phyloP scores from a whole-genome alignment of 2,329 filamentous ascomycete genomes.

The Thermomyces lanuginosus region DNA sequence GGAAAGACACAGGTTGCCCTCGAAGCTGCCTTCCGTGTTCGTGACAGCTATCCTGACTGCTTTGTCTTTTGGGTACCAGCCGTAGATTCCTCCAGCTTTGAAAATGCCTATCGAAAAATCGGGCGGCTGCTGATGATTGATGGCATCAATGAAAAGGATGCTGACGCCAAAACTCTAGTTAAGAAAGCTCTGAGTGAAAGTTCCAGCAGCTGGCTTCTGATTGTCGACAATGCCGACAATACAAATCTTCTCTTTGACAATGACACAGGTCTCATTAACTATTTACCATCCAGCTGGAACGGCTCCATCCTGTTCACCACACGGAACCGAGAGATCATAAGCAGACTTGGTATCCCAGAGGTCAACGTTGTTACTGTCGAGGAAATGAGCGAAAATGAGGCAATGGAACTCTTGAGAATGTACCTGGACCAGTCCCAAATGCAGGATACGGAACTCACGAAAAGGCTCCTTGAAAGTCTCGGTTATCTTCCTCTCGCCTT shows the following conservation, averaged over 20 bases:
- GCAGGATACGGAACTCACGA: background rate
- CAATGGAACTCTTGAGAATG: constrained; percentile 3
- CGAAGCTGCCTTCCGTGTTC: no score
- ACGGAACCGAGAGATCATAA: constrained; percentile 6
- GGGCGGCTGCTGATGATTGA: no score
- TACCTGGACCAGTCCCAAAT: constrained; percentile 1
- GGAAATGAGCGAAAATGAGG: constrained; percentile 6
- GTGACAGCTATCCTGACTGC: no score
- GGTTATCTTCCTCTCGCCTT: constrained; percentile 9
- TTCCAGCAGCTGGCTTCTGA: constrained; percentile 13
- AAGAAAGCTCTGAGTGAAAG: constrained; percentile 9
- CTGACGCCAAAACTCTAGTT: no score
- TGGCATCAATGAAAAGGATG: no score
- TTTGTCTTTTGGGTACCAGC: no score
- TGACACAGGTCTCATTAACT: constrained; percentile 5
- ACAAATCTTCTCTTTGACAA: constrained; percentile 8
- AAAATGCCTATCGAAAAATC: no score
- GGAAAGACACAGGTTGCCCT: no score
- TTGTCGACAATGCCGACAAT: constrained; percentile 13
- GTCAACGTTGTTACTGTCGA: constrained; percentile 4
- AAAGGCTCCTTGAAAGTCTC: constrained; percentile 5
- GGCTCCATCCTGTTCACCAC: constrained; percentile 13
- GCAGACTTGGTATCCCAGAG: constrained; percentile 7
- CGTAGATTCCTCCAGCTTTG: no score
- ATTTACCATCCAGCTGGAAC: constrained; percentile 9